Percentiles rank a stretch among this genome's conserved stretches.
These are phyloP conservation scores for Rhodotorula sp. DNA, from an alignment of 1,284 basidiomycete species.

Conservation along the genomic window DNA sequence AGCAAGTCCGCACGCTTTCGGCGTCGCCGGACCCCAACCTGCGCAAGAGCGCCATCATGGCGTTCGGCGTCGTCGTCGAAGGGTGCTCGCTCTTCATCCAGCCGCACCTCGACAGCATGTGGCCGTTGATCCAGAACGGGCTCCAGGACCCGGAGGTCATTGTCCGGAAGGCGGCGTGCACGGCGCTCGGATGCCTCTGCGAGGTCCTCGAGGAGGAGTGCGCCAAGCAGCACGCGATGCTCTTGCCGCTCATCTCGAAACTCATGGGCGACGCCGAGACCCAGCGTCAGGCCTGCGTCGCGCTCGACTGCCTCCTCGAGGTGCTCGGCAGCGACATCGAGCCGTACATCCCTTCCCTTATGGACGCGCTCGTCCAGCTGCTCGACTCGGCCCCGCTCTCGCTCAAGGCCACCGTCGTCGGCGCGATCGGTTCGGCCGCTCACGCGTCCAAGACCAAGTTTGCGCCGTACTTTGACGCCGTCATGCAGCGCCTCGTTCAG, in stretches of 20 bases:
- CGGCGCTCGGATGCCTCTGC: constrained; percentile 92
- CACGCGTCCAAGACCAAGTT: constrained; percentile 95
- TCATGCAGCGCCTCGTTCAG: constrained; percentile 83
- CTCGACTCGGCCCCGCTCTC: constrained; percentile 80
- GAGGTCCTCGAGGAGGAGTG: constrained; percentile 98
- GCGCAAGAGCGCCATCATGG: constrained; percentile 92
- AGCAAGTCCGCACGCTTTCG: constrained; percentile 78
- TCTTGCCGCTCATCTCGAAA: constrained; percentile 64
- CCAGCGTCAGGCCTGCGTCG: constrained; percentile 89
- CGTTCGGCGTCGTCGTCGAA: constrained; percentile 93
- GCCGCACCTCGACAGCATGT: constrained; percentile 85
- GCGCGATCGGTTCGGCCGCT: constrained; percentile 95
- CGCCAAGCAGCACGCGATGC: constrained; percentile 72
- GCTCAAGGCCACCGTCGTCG: constrained; percentile 94
- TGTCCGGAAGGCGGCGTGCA: constrained; percentile 91
- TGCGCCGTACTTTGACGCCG: constrained; percentile 90
- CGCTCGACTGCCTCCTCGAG: constrained; percentile 94
- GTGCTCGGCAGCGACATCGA: constrained; percentile 83
- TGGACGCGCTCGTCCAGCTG: constrained; percentile 88
- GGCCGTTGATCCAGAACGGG: constrained; percentile 91
- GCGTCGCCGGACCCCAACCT: constrained; percentile 67
- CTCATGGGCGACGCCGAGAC: constrained; percentile 82
- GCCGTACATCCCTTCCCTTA: constrained; percentile 88
- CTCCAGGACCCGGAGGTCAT: constrained; percentile 77
- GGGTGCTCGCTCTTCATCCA: constrained; percentile 98